Base-by-base conservation (phyloP, 768 basidiomycete genomes). In the Stropharia rugosoannulata region DNA sequence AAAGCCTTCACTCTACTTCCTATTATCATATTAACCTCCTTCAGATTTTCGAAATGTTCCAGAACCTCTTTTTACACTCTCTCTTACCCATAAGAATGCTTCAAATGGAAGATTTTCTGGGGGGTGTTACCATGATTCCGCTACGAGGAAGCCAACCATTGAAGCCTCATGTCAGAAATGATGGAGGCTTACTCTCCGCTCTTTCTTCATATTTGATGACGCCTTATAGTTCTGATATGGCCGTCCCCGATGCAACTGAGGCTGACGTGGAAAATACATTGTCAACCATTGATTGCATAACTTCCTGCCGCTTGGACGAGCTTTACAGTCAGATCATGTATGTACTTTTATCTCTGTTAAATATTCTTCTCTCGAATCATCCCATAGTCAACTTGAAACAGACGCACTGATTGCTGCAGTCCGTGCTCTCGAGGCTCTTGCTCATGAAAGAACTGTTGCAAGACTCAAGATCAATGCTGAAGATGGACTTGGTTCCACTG, bases 11-110 rank as follows among this genome's bases (percentile, higher is more conserved):
- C 22, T 40, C 36, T 18, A 19, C 16, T 15, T 45, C 39, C 37
- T 22, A 48, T 6, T 18, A 25, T 49, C 39, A 47, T 56, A 32
- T 58, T 36, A 22, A 27, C 27, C 19, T 63, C 49, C 46, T 32
- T 16, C 22, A 97, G 90, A 93, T 99, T 52, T 98, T 99, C 64
- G 96, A 98, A 70, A 98, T 98, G 87, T 95, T 96, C 73, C 90
- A 95, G 66, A 97, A 95, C 35, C 76, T 99, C 19, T 99, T 98
- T 74, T 72, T 98, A 44, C 91, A 98, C 68, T 95, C 95, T 15
- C 78, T 98, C 22, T 76, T 99, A 15, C 97, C 97, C 0, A 84
- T 80, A 9, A 80, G 89, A 48, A 91, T 99, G 89, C 75, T 97
- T 10, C 93, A 96, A 68, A 95, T 97, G 91, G 96, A 97, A 68